Percentiles rank a stretch among this genome's conserved stretches.
Evolutionary conservation across 202 grass and related monocot species (phyloP).

Genomic region (Eragrostis tef): DNA sequence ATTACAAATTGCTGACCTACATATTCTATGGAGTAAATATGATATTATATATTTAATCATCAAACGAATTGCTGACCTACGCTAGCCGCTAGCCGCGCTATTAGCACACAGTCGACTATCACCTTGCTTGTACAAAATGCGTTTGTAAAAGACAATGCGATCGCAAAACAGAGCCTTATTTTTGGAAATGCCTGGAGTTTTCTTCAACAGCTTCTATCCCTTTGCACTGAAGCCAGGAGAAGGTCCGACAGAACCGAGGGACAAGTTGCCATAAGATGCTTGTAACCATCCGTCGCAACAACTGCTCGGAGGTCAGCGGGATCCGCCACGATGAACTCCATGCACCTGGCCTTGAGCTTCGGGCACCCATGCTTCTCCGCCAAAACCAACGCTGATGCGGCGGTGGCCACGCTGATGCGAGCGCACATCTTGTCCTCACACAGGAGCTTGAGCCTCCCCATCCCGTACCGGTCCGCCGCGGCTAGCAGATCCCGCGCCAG

Average conservation of each 20-base stretch:
- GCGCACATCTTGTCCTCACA: slow-evolving; percentile 25
- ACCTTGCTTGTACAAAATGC: too few species aligned
- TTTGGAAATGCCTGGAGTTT: too few species aligned
- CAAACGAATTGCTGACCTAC: too few species aligned
- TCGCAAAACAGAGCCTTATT: too few species aligned
- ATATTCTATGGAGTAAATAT: too few species aligned
- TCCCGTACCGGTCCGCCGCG: slow-evolving; percentile 33
- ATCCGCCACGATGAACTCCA: slow-evolving; percentile 21
- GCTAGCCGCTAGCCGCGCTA: too few species aligned
- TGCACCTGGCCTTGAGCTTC: slow-evolving; percentile 47
- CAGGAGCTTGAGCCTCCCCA: slow-evolving; percentile 47
- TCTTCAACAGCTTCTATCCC: too few species aligned
- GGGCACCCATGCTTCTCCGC: slow-evolving; percentile 42
- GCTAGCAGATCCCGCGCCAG: slow-evolving; percentile 12
- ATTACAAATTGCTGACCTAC: too few species aligned
- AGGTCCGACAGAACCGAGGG: slow-evolving; percentile 24
- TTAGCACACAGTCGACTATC: too few species aligned
- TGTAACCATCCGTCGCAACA: background rate
- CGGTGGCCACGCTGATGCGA: background rate
- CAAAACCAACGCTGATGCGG: background rate
- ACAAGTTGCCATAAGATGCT: background rate
- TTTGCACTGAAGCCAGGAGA: background rate
- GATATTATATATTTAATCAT: too few species aligned
- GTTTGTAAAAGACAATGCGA: too few species aligned
- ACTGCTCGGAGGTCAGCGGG: background rate